Conservation (phyloP, 257 asterid genomes). For the Ballota nigra region DNA sequence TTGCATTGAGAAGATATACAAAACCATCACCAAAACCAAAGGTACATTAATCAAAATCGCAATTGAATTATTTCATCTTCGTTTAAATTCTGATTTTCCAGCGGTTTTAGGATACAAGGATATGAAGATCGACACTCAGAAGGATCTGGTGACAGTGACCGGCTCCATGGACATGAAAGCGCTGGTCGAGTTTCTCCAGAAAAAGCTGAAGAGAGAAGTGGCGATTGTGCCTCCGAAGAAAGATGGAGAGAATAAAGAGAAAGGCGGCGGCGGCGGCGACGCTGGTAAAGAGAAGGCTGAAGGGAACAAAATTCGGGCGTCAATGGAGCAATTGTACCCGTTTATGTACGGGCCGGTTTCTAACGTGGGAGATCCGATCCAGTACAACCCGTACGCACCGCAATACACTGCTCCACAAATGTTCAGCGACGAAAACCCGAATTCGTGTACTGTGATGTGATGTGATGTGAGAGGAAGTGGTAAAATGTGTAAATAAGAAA, state of each 20-base stretch:
- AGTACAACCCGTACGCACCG: constrained; percentile 33
- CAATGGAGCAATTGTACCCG: constrained; percentile 37
- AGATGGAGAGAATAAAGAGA: constrained; percentile 53
- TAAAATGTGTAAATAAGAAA: constrained; percentile 26
- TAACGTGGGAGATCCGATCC: constrained; percentile 31
- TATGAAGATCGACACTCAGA: constrained; percentile 53
- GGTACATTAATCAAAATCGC: constrained; percentile 29
- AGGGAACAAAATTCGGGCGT: constrained; percentile 22
- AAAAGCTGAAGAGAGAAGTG: constrained; percentile 56
- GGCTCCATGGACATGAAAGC: constrained; percentile 87
- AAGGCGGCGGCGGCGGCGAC: constrained; percentile 32
- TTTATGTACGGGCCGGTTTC: constrained; percentile 34
- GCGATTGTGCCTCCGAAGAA: constrained; percentile 61
- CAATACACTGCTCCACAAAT: constrained; percentile 38
- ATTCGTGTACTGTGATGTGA: constrained; percentile 34
- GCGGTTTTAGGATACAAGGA: constrained; percentile 58
- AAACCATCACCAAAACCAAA: constrained; percentile 53
- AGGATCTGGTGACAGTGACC: constrained; percentile 68
- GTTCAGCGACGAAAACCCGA: constrained; percentile 51
- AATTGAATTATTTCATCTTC: not conserved
- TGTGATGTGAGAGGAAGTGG: constrained; percentile 21
- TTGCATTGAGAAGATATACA: constrained; percentile 67
- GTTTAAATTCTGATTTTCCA: not conserved
- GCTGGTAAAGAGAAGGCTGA: constrained; percentile 26
- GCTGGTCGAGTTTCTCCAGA: constrained; percentile 54